Conservation (phyloP, 2,329 filamentous ascomycete species). For the Monosporascus ibericus region DNA sequence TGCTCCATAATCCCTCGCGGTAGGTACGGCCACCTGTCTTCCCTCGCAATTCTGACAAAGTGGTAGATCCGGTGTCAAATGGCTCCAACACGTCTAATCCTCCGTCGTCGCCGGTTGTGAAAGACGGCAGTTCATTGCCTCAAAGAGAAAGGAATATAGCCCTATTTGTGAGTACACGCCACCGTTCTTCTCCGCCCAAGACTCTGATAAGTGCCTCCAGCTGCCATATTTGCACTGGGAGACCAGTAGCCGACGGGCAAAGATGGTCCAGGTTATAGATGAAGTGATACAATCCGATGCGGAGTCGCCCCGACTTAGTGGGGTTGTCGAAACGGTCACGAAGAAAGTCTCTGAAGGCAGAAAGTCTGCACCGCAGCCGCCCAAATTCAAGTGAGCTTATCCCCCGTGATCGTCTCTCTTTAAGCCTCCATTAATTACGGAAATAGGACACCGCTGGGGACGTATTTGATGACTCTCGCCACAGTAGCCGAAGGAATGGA, state of each 20-base stretch:
- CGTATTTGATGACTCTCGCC: constrained; percentile 27
- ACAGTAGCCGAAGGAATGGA: constrained; percentile 30
- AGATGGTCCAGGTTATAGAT: constrained; percentile 11
- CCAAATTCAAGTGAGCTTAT: background rate
- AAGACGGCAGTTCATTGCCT: no score
- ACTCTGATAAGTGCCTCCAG: constrained; percentile 10
- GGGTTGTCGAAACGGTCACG: background rate
- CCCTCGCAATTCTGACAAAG: background rate
- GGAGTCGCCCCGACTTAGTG: background rate
- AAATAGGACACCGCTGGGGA: constrained; percentile 13
- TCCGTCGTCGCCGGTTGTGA: background rate
- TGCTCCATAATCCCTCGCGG: constrained; percentile 4
- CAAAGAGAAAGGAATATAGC: constrained; percentile 12
- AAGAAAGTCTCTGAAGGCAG: background rate
- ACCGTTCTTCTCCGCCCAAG: background rate
- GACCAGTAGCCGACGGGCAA: constrained; percentile 25
- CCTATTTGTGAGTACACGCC: constrained; percentile 15
- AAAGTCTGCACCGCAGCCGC: background rate
- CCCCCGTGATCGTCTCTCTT: background rate
- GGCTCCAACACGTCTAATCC: background rate
- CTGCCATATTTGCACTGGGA: constrained; percentile 39
- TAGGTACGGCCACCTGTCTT: background rate
- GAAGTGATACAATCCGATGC: constrained; percentile 3
- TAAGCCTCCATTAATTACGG: background rate
- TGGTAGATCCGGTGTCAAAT: background rate